Evolutionary conservation across 2,329 filamentous ascomycete genomes (phyloP), one percentile per base, ranked within the genome.

Genomic region (Aureobasidium mangrovei): DNA sequence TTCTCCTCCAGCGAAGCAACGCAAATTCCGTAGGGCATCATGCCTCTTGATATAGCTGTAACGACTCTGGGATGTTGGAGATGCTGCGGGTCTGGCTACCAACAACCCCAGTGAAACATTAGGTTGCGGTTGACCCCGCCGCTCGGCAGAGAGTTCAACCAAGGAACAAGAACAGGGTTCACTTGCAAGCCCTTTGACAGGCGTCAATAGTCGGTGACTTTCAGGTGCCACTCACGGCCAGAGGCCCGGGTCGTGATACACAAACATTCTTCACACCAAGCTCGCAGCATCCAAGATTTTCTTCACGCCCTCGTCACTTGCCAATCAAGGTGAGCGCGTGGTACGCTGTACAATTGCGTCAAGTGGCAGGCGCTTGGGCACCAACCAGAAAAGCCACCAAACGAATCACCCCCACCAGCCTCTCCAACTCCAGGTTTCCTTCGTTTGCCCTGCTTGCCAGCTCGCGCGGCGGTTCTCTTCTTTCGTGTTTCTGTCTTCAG

Each of bases 331-430:
- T 41, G 38, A 24, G 38, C n/a, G 38, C 27, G 43, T 46, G 43
- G 29, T 24, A 33, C 32, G 41, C 12, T 29, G 41, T n/a, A 44
- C 31, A 31, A 44, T 40, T 54, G 43, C 51, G 53, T 54, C 53
- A 54, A 45, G 42, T 27, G 32, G 51, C 51, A 54, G 47, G 6
- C 49, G 49, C 49, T 53, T 38, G 49, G 49, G 49, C 49, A 53
- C 31, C 49, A 53, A 51, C 28, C 27, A 27, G 39, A 28, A 40
- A 41, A 51, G 51, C 51, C 41, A 54, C 51, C 18, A 45, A 46
- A 46, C 51, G 42, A 41, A 42, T 42, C 28, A 36, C 49, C 39
- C 39, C 40, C 40, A 44, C 49, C 49, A 53, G 32, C 49, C 49
- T 44, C 39, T 42, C 38, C 46, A 49, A 33, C 36, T 49, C 46